Evolutionary conservation across 352 stramenopile genomes (phyloP).

Genomic region (Pythium utonaiense): DNA sequence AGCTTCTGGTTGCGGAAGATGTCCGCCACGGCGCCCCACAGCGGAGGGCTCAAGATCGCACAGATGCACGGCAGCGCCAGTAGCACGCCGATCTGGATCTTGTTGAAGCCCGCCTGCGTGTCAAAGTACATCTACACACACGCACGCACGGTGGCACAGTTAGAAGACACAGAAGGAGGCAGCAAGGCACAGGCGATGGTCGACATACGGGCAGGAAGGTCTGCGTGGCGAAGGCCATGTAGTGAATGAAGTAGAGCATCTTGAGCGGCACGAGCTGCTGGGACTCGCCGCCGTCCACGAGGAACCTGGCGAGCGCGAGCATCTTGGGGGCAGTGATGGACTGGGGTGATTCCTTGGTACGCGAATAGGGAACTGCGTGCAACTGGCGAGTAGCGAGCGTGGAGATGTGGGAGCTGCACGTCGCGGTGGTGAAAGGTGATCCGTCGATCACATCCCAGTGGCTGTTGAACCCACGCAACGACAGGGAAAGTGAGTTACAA

Average conservation of each 20-base stretch:
- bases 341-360: neutral
- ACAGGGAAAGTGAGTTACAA: too few relatives aligned
- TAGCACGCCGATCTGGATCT: constrained; percentile 78
- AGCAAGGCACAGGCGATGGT: too few relatives aligned
- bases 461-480: too few relatives aligned
- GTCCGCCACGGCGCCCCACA: constrained; percentile 66
- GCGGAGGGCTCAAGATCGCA: constrained; percentile 56
- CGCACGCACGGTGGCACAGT: too few relatives aligned
- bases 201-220: constrained; percentile 54
- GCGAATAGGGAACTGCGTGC: neutral
- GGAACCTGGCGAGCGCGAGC: constrained; percentile 30
- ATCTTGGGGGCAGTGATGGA: neutral
- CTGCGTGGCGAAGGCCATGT: constrained; percentile 58
- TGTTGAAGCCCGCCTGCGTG: constrained; percentile 47
- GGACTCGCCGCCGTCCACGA: constrained; percentile 53
- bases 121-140: constrained; percentile 65
- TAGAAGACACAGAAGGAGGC: too few relatives aligned
- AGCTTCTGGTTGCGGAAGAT: constrained; percentile 61
- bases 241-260: constrained; percentile 63
- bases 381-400: too few relatives aligned
- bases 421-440: too few relatives aligned
- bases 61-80: constrained; percentile 65
- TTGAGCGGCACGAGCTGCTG: constrained; percentile 63
- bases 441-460: too few relatives aligned
- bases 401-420: too few relatives aligned